These are phyloP conservation scores for Venturia carpophila DNA, from an alignment of 2,329 filamentous ascomycete genomes.

Conservation along the genomic window DNA sequence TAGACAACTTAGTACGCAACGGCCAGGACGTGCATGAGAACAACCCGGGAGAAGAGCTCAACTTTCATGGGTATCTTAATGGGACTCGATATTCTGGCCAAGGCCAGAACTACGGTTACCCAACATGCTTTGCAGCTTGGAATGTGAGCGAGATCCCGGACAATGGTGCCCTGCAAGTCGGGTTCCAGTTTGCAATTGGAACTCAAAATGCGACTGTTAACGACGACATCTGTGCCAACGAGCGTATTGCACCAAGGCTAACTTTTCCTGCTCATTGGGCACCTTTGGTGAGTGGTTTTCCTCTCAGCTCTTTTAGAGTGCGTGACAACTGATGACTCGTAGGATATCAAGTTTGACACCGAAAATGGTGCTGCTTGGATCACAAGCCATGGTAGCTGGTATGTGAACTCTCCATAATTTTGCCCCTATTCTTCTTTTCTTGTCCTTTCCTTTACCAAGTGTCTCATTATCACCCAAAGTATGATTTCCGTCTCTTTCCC, in stretches of 20 bases:
- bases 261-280: conserved; percentile 61
- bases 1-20: conserved; percentile 53
- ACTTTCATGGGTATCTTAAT: conserved; percentile 58
- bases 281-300: conserved; percentile 39
- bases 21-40: conserved; percentile 56
- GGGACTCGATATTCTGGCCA: conserved; percentile 37
- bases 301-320: background rate
- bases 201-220: conserved; percentile 38
- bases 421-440: background rate
- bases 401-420: background rate
- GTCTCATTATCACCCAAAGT: background rate
- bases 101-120: conserved; percentile 61
- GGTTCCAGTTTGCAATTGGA: conserved; percentile 40
- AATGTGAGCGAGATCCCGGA: conserved; percentile 44
- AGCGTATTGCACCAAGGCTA: conserved; percentile 42
- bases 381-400: conserved; percentile 65
- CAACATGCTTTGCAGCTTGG: conserved; percentile 61
- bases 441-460: background rate
- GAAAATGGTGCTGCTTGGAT: conserved; percentile 55
- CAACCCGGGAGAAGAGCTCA: conserved; percentile 68
- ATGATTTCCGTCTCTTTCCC: background rate
- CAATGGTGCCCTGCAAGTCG: conserved; percentile 37
- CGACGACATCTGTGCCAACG: conserved; percentile 38
- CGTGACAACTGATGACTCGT: background rate
- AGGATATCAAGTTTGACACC: conserved; percentile 57